A percentile compares a stretch with the other conserved stretches of the same genome.
phyloP scores from a whole-genome alignment of 495 filamentous ascomycete species.

The Glonium stellatum region DNA sequence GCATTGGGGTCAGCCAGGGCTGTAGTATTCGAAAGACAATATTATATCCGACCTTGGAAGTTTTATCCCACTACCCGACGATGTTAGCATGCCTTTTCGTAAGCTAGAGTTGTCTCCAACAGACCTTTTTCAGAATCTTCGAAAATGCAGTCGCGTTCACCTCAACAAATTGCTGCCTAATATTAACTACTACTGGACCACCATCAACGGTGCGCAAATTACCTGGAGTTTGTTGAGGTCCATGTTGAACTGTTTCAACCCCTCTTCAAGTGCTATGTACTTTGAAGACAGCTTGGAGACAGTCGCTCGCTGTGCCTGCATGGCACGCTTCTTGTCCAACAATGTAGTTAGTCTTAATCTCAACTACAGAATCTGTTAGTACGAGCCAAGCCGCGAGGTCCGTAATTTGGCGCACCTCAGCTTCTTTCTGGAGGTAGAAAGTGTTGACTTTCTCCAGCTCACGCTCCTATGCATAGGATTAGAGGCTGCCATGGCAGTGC shows the following conservation, averaged over 20 bases:
- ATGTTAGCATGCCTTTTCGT: constrained; percentile 27
- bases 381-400: background rate
- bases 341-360: constrained; percentile 85
- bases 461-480: constrained; percentile 59
- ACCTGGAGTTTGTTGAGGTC: constrained; percentile 91
- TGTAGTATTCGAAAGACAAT: constrained; percentile 1
- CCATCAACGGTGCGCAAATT: constrained; percentile 7
- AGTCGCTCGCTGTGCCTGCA: constrained; percentile 62
- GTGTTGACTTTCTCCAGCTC: constrained; percentile 98
- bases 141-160: constrained; percentile 96
- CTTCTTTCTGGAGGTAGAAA: constrained; percentile 97
- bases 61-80: constrained; percentile 83
- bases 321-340: constrained; percentile 84
- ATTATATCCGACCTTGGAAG: constrained; percentile 64
- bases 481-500: background rate
- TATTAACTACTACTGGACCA: constrained; percentile 5
- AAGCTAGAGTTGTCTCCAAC: background rate
- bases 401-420: constrained; percentile 60
- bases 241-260: constrained; percentile 91
- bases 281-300: constrained; percentile 81
- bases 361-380: constrained; percentile 49
- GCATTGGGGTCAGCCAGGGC: constrained; percentile 29
- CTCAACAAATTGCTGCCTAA: constrained; percentile 76
- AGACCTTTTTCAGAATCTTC: constrained; percentile 93
- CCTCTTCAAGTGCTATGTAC: constrained; percentile 89